These are phyloP conservation scores for Viridothelium virens DNA, from an alignment of 495 filamentous ascomycete genomes.

Conservation along the genomic window DNA sequence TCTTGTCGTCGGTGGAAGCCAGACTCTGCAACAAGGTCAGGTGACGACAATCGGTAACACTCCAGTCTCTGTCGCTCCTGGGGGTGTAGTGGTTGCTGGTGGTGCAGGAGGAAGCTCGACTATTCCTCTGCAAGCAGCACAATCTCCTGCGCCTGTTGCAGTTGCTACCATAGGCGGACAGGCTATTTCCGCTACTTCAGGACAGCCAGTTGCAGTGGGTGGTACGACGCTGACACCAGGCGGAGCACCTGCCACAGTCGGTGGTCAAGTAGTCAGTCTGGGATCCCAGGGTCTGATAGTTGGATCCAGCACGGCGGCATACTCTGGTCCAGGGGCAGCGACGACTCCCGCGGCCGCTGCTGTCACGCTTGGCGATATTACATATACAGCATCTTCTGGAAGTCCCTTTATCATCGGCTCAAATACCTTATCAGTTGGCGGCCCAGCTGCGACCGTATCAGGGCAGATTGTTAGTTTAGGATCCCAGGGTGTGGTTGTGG, in stretches of 20 bases:
- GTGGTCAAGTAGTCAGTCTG: constrained; percentile 8
- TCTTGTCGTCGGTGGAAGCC: not conserved
- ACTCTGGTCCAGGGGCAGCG: not conserved
- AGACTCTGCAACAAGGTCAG: not conserved
- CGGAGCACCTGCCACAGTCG: constrained; percentile 2
- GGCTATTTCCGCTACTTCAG: not conserved
- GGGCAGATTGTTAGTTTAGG: constrained; percentile 11
- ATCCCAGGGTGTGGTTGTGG: constrained; percentile 3
- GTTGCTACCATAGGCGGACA: not conserved
- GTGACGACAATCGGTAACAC: not conserved
- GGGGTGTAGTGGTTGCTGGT: not conserved
- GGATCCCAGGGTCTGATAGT: constrained; percentile 11
- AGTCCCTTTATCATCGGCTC: constrained; percentile 2
- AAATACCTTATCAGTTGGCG: not conserved
- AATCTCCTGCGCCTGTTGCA: not conserved
- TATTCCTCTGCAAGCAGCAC: constrained; percentile 1
- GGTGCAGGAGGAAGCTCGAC: constrained; percentile 3
- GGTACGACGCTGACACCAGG: not conserved
- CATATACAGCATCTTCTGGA: not conserved
- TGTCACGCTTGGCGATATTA: not conserved
- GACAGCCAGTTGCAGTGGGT: not conserved
- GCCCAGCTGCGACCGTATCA: not conserved
- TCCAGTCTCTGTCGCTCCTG: not conserved
- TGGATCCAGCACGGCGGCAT: constrained; percentile 3
- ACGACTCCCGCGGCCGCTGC: not conserved